Conservation (phyloP, 1,139 yeast species). For the Candida buenavistaensis region DNA sequence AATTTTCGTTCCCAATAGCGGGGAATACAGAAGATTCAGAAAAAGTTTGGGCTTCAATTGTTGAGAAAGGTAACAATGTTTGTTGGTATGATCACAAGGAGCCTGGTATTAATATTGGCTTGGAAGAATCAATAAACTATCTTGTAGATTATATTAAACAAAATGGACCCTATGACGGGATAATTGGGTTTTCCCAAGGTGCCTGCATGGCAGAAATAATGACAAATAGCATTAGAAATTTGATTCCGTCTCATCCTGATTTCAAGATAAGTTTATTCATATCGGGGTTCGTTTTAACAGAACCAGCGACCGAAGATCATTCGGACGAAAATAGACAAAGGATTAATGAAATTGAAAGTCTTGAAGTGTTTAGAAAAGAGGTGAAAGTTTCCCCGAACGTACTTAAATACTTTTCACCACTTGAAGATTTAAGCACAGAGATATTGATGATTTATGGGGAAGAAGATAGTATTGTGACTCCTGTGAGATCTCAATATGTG, state of each 20-base stretch:
- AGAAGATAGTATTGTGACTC: slow-evolving; percentile 35
- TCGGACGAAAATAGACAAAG: slow-evolving; percentile 16
- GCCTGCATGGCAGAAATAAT: slow-evolving; percentile 75
- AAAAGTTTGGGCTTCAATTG: slow-evolving; percentile 28
- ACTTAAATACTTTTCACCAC: slow-evolving; percentile 20
- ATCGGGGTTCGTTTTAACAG: slow-evolving; percentile 60
- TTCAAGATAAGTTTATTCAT: slow-evolving; percentile 52
- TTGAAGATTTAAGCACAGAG: slow-evolving; percentile 20
- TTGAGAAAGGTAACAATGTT: slow-evolving; percentile 51
- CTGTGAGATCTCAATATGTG: slow-evolving; percentile 29
- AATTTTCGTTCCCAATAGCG: slow-evolving; percentile 30
- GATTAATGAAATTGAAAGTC: slow-evolving; percentile 23
- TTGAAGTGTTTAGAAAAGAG: slow-evolving; percentile 20
- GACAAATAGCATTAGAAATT: slow-evolving; percentile 40
- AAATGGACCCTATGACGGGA: slow-evolving; percentile 87
- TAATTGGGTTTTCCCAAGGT: slow-evolving; percentile 92
- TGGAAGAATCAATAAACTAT: slow-evolving; percentile 32
- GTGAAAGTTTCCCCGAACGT: slow-evolving; percentile 20
- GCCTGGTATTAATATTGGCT: slow-evolving; percentile 33
- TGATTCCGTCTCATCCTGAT: slow-evolving; percentile 38
- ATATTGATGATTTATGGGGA: slow-evolving; percentile 32
- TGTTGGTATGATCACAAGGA: slow-evolving; percentile 43
- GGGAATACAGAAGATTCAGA: slow-evolving; percentile 27
- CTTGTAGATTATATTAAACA: slow-evolving; percentile 55
- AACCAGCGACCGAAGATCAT: slow-evolving; percentile 19